Evolutionary conservation across 495 filamentous ascomycete genomes (phyloP).

Genomic region (Talaromyces nanjingensis): DNA sequence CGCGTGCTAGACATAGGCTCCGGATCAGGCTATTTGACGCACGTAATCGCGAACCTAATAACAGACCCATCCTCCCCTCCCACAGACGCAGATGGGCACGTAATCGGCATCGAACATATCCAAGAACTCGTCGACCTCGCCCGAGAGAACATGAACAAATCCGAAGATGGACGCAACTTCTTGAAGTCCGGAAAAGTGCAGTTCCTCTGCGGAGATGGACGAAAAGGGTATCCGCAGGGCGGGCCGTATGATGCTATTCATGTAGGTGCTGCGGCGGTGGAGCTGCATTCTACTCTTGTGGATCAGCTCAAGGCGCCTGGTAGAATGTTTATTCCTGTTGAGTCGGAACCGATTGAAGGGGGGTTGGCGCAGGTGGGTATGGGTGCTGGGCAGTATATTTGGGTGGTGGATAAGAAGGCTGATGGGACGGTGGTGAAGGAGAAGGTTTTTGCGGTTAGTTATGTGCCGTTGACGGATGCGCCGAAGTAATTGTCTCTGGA

Average conservation of each 20-base stretch:
- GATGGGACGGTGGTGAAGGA: constrained; percentile 67
- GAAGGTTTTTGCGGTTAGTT: constrained; percentile 76
- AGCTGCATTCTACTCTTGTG: constrained; percentile 64
- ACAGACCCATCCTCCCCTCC: constrained; percentile 28
- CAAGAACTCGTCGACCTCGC: constrained; percentile 66
- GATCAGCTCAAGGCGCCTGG: constrained; percentile 76
- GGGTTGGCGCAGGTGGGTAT: constrained; percentile 13
- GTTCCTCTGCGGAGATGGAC: constrained; percentile 77
- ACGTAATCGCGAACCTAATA: constrained; percentile 78
- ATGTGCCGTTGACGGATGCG: constrained; percentile 91
- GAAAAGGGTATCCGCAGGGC: constrained; percentile 59
- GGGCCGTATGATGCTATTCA: constrained; percentile 86
- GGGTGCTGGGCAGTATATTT: constrained; percentile 65
- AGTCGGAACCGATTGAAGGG: constrained; percentile 37
- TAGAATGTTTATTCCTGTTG: constrained; percentile 82
- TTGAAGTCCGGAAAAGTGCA: constrained; percentile 54
- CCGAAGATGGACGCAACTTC: constrained; percentile 53
- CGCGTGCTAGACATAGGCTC: constrained; percentile 82
- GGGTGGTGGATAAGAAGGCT: constrained; percentile 80
- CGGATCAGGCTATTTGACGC: constrained; percentile 87
- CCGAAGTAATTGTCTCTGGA: constrained; percentile 28
- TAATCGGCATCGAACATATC: constrained; percentile 90
- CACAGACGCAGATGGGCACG: constrained; percentile 37
- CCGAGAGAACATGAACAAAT: constrained; percentile 66
- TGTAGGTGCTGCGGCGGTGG: constrained; percentile 80